These are phyloP conservation scores for Malus asiatica DNA, from an alignment of 306 rosid species.

Conservation along the genomic window DNA sequence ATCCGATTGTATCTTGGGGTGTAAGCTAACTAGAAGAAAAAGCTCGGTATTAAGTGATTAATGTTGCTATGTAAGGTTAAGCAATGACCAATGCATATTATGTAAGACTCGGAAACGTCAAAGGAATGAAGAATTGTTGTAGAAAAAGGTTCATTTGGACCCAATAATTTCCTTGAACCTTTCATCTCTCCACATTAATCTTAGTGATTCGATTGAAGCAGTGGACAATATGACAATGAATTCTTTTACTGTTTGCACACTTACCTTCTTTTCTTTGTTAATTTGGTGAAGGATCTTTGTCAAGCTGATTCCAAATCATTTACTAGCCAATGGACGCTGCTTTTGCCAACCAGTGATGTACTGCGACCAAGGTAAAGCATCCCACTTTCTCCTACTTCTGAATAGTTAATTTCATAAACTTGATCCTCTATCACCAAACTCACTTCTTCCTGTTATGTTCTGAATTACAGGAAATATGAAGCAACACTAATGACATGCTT, in stretches of 20 bases:
- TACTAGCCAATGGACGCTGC: slow-evolving; percentile 80
- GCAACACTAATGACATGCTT: slow-evolving; percentile 83
- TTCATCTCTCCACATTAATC: neutral
- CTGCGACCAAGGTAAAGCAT: slow-evolving; percentile 62
- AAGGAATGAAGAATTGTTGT: neutral
- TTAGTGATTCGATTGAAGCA: neutral
- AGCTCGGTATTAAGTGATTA: neutral
- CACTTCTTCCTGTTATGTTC: slow-evolving; percentile 6
- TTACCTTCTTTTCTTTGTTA: neutral
- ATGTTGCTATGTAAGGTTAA: neutral
- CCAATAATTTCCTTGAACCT: too few species aligned
- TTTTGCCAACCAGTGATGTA: slow-evolving; percentile 80
- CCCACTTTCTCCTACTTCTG: neutral
- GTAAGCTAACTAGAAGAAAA: neutral
- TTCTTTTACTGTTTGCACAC: neutral
- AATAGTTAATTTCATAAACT: neutral
- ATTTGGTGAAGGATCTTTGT: slow-evolving; percentile 73
- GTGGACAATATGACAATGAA: neutral
- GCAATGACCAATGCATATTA: neutral
- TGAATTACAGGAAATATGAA: slow-evolving; percentile 66
- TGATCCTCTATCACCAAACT: neutral
- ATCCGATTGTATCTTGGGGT: neutral
- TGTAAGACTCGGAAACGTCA: neutral
- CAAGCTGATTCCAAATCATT: slow-evolving; percentile 81
- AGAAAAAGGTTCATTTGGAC: neutral